Percentiles rank a stretch among this genome's conserved stretches.
Evolutionary conservation across 2,329 filamentous ascomycete species (phyloP).

Genomic region (Phialocephala sp.): DNA sequence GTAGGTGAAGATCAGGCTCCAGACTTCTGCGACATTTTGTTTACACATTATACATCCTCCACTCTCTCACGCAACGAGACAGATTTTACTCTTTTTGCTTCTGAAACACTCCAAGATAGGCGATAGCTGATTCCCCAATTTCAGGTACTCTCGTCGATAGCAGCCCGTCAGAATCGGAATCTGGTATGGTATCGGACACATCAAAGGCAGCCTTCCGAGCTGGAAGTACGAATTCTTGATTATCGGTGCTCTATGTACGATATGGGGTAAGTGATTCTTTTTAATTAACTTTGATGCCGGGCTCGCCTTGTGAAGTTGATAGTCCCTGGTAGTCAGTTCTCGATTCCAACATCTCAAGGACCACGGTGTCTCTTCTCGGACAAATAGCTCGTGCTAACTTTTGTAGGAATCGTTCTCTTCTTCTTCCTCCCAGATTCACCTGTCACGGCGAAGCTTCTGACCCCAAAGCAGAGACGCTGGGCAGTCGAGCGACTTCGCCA

Average conservation of each 20-base stretch:
- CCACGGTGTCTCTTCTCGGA: no score
- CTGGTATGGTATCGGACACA: conserved; percentile 66
- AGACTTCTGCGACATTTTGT: no score
- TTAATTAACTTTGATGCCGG: no score
- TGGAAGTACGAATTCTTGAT: conserved; percentile 74
- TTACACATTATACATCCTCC: no score
- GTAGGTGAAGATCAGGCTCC: conserved; percentile 44
- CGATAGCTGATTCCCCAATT: no score
- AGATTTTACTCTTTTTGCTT: no score
- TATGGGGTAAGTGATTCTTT: conserved; percentile 17
- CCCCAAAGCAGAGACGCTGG: conserved; percentile 40
- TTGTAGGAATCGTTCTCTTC: conserved; percentile 42
- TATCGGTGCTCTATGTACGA: conserved; percentile 46
- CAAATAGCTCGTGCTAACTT: not conserved
- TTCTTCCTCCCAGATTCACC: conserved; percentile 66
- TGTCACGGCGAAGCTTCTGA: conserved; percentile 57
- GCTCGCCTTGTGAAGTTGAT: no score
- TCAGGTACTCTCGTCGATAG: conserved; percentile 55
- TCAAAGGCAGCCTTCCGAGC: conserved; percentile 58
- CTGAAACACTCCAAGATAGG: no score
- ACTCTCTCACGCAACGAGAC: no score
- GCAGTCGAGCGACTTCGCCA: conserved; percentile 28
- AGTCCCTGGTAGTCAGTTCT: not conserved
- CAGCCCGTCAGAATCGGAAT: conserved; percentile 64
- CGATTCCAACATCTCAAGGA: not conserved